These are phyloP conservation scores for Pythium apleroticum DNA, from an alignment of 352 stramenopile species.

Conservation along the genomic window DNA sequence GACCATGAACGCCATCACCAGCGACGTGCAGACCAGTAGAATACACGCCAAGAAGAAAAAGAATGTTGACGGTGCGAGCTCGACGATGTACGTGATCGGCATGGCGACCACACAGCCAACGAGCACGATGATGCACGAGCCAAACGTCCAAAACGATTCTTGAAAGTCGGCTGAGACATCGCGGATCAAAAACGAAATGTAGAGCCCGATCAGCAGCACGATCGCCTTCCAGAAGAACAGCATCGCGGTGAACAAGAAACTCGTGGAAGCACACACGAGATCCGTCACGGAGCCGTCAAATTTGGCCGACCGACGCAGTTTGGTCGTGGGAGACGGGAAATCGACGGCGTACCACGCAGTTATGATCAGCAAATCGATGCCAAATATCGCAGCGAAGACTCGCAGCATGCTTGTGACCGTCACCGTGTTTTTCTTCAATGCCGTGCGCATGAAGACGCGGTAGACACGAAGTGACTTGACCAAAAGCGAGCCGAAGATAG, in stretches of 20 bases:
- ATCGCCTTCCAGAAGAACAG: constrained; percentile 40
- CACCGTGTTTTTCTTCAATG: constrained; percentile 28
- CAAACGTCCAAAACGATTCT: constrained; percentile 66
- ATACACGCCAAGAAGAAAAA: constrained; percentile 29
- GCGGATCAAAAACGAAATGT: constrained; percentile 46
- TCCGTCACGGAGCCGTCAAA: not conserved
- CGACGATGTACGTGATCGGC: constrained; percentile 37
- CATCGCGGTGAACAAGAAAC: constrained; percentile 29
- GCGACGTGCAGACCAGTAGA: constrained; percentile 28
- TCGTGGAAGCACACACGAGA: constrained; percentile 27
- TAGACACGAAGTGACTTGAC: constrained; percentile 43
- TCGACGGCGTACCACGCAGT: constrained; percentile 25
- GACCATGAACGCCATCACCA: constrained; percentile 35
- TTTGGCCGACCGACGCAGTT: not conserved
- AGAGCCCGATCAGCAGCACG: constrained; percentile 9
- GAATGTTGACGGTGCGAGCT: constrained; percentile 25
- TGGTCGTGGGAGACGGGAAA: constrained; percentile 38
- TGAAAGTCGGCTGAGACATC: constrained; percentile 69
- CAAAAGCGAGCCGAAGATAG: constrained; percentile 30
- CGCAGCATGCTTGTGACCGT: constrained; percentile 21
- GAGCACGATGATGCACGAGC: constrained; percentile 46
- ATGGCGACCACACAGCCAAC: constrained; percentile 32
- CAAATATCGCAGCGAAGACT: constrained; percentile 17
- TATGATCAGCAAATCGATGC: constrained; percentile 32
- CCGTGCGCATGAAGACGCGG: constrained; percentile 28